Evolutionary conservation across 495 filamentous ascomycete genomes (phyloP), one percentile per base, ranked within the genome.

Genomic region (Hypoxylon cercidicola): DNA sequence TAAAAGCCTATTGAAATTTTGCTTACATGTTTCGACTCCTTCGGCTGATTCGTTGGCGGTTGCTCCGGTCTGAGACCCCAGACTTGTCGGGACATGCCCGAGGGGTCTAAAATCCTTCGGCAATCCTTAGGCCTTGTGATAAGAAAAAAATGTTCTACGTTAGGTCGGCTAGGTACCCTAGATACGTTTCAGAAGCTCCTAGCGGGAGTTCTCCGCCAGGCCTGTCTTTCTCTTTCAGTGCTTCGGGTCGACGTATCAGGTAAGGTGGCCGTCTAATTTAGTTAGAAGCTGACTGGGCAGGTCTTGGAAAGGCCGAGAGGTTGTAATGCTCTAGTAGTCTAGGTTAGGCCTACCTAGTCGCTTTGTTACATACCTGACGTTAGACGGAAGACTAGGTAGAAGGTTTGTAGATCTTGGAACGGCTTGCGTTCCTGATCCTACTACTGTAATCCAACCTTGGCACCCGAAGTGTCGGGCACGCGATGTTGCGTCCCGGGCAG

Each of bases 111-210:
- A 68, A 63, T 60, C 55, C 50, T 62, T 41, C 63, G 23, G 30
- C 41, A 41, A 68, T 60, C 50, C 44, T 53, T 50, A 45, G 28
- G 9, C 50, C 32, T 7, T 45, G 49, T 60, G 55, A 63, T 49
- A 30, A 55, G 44, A 34, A 51, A 15, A 19, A 30, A 47, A 32
- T 13, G 19, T 15, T 15, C 41, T 47, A 45, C 43, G 46, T 52
- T 55, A 40, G 51, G 45, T 56, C 21, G 49, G 28, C n/a, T 28
- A 48, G 41, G 20, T 41, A 56, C 19, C 43, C 21, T 50, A 34
- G 50, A 55, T 62, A 35, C 34, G 65, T 68, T 68, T 68, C 60
- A 68, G 60, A 56, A 64, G 12, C 6, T 43, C 65, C 65, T 57
- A 68, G 65, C 34, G 60, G 55, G 50, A 61, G 51, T 41, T 54